Evolutionary conservation across 768 basidiomycete species (phyloP).

Genomic region (Amanita thiersii): DNA sequence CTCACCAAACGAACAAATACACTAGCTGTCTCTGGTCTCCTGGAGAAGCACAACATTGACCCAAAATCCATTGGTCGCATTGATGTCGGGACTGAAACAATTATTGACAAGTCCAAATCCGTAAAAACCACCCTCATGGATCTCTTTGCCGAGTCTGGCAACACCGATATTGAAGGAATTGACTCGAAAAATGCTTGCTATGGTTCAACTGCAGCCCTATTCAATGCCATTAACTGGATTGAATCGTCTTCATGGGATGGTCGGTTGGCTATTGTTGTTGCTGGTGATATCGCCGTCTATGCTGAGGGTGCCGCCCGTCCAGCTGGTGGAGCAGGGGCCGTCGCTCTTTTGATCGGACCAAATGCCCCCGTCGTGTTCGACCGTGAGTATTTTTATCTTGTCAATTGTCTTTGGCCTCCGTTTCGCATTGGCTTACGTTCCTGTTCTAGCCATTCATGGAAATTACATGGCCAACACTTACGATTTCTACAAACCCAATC

Average conservation of each 20-base stretch:
- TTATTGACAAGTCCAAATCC: conserved; percentile 99
- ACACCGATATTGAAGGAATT: conserved; percentile 96
- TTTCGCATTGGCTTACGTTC: conserved; percentile 8
- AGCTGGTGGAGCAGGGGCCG: conserved; percentile 94
- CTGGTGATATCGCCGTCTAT: conserved; percentile 96
- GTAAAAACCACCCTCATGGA: conserved; percentile 99
- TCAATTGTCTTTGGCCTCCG: conserved; percentile 5
- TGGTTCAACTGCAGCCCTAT: conserved; percentile 95
- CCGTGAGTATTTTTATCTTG: conserved; percentile 50
- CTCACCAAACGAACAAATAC: conserved; percentile 5
- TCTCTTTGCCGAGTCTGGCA: conserved; percentile 87
- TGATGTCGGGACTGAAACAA: conserved; percentile 97
- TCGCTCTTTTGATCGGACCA: conserved; percentile 92
- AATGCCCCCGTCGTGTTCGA: conserved; percentile 93
- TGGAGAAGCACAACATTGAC: conserved; percentile 93
- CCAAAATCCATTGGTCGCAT: conserved; percentile 95
- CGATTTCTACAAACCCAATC: conserved; percentile 98
- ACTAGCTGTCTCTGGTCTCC: conserved; percentile 77
- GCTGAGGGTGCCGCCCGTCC: conserved; percentile 93
- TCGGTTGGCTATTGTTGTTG: conserved; percentile 93
- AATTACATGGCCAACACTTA: conserved; percentile 97
- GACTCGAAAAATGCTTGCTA: conserved; percentile 99
- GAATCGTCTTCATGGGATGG: conserved; percentile 97
- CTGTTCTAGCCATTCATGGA: conserved; percentile 76
- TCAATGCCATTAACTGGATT: conserved; percentile 98